phyloP scores from a whole-genome alignment of 2,329 filamentous ascomycete genomes.

The Calonectria multiphialidica region DNA sequence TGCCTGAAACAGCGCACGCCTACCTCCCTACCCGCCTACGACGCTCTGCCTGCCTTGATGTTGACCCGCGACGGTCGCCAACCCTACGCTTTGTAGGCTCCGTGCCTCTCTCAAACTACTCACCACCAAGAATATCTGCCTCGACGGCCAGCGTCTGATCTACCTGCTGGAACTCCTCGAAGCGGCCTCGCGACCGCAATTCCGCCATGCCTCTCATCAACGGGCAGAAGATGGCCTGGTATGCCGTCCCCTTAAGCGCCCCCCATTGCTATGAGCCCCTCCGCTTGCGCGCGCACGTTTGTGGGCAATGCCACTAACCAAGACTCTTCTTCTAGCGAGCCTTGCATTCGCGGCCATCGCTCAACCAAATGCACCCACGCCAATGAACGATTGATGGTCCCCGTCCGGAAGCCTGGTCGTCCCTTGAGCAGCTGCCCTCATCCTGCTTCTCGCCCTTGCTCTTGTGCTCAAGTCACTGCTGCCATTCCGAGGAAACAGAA shows the following conservation, averaged over 20 bases:
- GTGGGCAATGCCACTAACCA: slow-evolving; percentile 27
- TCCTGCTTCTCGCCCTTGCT: slow-evolving; percentile 70
- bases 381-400: slow-evolving; percentile 75
- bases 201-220: slow-evolving; percentile 75
- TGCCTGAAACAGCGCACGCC: background rate
- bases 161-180: slow-evolving; percentile 23
- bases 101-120: slow-evolving; percentile 31
- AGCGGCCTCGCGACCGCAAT: slow-evolving; percentile 26
- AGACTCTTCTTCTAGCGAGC: slow-evolving; percentile 64
- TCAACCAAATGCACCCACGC: slow-evolving; percentile 81
- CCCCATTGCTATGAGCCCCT: background rate
- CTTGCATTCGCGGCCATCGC: slow-evolving; percentile 81
- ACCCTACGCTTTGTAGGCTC: slow-evolving; percentile 26
- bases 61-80: slow-evolving; percentile 23
- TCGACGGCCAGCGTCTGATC: background rate
- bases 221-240: slow-evolving; percentile 81
- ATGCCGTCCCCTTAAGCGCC: slow-evolving; percentile 50
- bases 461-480: slow-evolving; percentile 73
- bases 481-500: slow-evolving; percentile 71
- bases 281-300: background rate
- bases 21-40: slow-evolving; percentile 14
- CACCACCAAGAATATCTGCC: slow-evolving; percentile 11
- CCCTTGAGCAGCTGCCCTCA: slow-evolving; percentile 79
- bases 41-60: slow-evolving; percentile 31
- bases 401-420: slow-evolving; percentile 78